These are phyloP conservation scores for Suillus subluteus DNA, from an alignment of 768 basidiomycete genomes.

Conservation along the genomic window DNA sequence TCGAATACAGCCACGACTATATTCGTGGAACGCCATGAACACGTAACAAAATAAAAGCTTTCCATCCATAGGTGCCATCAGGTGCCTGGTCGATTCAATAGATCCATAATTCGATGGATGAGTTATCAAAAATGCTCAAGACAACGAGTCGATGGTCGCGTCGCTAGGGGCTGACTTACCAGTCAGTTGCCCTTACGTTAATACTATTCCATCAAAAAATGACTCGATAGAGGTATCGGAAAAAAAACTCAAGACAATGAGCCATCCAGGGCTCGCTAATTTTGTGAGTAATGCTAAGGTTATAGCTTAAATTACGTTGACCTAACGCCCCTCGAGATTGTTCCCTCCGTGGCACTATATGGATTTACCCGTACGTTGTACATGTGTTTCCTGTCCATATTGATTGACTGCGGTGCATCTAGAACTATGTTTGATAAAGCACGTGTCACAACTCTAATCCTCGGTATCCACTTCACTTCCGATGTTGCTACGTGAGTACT, in stretches of 20 bases:
- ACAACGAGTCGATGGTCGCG: background rate
- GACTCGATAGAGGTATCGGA: background rate
- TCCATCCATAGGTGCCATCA: background rate
- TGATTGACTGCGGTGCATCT: too few relatives aligned
- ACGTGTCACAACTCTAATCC: background rate
- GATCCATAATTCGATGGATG: background rate
- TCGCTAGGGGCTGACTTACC: background rate
- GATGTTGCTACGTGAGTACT: background rate
- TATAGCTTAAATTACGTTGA: background rate
- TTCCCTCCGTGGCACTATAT: background rate
- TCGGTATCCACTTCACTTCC: background rate
- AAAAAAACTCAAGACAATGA: background rate
- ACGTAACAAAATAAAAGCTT: background rate
- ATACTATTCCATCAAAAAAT: background rate
- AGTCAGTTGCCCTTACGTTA: background rate
- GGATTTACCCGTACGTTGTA: background rate
- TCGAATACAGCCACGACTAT: background rate
- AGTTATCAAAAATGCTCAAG: too few relatives aligned
- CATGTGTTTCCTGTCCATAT: too few relatives aligned
- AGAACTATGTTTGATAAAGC: background rate
- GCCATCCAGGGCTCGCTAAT: background rate
- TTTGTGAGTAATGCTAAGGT: background rate
- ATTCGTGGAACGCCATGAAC: background rate
- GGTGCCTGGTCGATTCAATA: too few relatives aligned
- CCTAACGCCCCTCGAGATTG: background rate